Evolutionary conservation across 371 early-diverging fungal genomes (phyloP).

Genomic region (Mucor indicus): DNA sequence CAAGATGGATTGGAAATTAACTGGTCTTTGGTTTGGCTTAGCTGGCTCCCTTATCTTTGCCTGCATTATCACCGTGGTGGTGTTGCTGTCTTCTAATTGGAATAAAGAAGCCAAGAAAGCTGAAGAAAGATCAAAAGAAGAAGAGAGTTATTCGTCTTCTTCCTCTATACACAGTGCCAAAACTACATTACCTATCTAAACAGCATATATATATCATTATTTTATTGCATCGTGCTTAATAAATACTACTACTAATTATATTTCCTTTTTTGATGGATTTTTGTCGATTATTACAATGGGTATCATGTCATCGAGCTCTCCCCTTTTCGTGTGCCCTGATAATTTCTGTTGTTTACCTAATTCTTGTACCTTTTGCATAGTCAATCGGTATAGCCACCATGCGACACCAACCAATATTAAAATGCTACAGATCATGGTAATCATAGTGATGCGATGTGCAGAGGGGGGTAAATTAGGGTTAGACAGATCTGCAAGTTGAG

Average conservation of each 20-base stretch:
- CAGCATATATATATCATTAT: too few relatives aligned
- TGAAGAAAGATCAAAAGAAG: constrained; percentile 20
- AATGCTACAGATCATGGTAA: constrained; percentile 28
- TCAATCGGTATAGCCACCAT: constrained; percentile 22
- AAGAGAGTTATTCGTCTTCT: not conserved
- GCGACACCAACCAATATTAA: constrained; percentile 12
- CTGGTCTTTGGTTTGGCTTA: constrained; percentile 68
- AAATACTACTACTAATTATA: too few relatives aligned
- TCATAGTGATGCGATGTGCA: constrained; percentile 32
- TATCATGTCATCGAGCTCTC: too few relatives aligned
- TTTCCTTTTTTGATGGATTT: too few relatives aligned
- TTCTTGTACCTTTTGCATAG: constrained; percentile 20
- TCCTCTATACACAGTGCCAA: too few relatives aligned
- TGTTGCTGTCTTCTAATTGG: constrained; percentile 37
- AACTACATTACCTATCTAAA: too few relatives aligned
- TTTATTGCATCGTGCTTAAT: too few relatives aligned
- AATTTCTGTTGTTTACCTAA: too few relatives aligned
- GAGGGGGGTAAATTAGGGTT: constrained; percentile 40
- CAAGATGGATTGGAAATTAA: constrained; percentile 44
- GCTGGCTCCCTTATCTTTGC: constrained; percentile 20
- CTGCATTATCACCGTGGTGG: constrained; percentile 18
- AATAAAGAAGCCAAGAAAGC: constrained; percentile 24
- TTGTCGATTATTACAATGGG: too few relatives aligned
- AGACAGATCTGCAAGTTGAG: constrained; percentile 43
- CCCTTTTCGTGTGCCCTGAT: too few relatives aligned